These are phyloP conservation scores for Malus sieversii DNA, from an alignment of 306 rosid genomes.

Conservation along the genomic window DNA sequence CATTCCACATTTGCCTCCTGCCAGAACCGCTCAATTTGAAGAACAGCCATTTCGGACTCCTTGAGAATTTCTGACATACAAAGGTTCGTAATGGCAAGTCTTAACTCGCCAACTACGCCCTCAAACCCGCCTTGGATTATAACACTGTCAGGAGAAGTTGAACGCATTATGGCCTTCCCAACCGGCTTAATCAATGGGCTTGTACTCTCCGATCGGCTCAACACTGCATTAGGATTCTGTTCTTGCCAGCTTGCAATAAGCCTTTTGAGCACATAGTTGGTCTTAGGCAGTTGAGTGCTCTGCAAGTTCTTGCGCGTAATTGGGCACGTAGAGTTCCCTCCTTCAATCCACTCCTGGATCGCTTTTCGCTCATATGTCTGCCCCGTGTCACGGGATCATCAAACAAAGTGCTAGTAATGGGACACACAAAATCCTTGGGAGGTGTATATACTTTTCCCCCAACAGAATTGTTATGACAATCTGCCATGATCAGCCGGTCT, in stretches of 20 bases:
- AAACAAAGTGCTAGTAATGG: constrained; percentile 70
- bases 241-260: constrained; percentile 89
- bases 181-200: constrained; percentile 15
- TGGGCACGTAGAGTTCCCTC: constrained; percentile 79
- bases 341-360: constrained; percentile 80
- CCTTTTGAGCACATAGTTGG: constrained; percentile 86
- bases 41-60: constrained; percentile 79
- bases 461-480: constrained; percentile 27
- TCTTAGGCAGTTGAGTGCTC: constrained; percentile 65
- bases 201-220: constrained; percentile 30
- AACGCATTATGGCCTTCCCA: constrained; percentile 29
- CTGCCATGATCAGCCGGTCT: constrained; percentile 35
- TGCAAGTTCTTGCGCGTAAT: constrained; percentile 83
- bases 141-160: constrained; percentile 59
- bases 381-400: constrained; percentile 94
- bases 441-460: constrained; percentile 39
- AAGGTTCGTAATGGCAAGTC: constrained; percentile 52
- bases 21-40: constrained; percentile 67
- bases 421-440: constrained; percentile 88
- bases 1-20: constrained; percentile 47
- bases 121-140: constrained; percentile 54
- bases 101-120: constrained; percentile 47
- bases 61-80: constrained; percentile 64
- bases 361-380: constrained; percentile 90
- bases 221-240: constrained; percentile 33